Conservation (phyloP, 345 rosid genomes). For the Anacardium occidentale region DNA sequence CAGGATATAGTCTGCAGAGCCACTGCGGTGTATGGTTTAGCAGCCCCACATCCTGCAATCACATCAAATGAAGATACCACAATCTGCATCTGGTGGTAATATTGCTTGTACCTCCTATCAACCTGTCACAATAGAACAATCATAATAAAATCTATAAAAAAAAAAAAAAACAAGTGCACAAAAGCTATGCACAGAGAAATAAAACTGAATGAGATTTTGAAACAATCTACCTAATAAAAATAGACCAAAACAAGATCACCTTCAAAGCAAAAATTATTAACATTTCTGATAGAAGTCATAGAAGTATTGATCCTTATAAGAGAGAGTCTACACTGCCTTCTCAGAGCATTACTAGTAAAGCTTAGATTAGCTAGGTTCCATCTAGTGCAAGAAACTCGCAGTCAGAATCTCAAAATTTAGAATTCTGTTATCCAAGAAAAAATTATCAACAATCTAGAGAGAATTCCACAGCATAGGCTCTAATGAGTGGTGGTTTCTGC, state of each 20-base stretch:
- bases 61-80: conserved; percentile 90
- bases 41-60: conserved; percentile 83
- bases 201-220: neutral
- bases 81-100: conserved; percentile 94
- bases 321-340: neutral
- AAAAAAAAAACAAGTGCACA: neutral
- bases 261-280: too few species aligned
- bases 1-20: conserved; percentile 92
- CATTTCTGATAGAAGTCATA: too few species aligned
- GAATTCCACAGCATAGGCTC: neutral
- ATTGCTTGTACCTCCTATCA: conserved; percentile 90
- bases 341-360: neutral
- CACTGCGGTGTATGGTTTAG: conserved; percentile 86
- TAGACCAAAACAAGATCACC: neutral
- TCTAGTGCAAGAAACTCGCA: neutral
- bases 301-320: too few species aligned
- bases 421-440: neutral
- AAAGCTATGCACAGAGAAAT: neutral
- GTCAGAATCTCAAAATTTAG: neutral
- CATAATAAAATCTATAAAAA: neutral
- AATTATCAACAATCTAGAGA: neutral
- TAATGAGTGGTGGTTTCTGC: neutral
- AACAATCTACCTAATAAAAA: conserved; percentile 9
- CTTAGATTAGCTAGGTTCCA: too few species aligned
- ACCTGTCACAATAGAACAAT: conserved; percentile 48